Evolutionary conservation across 805 yeast species (phyloP).

Genomic region (Starmera dryadoides): DNA sequence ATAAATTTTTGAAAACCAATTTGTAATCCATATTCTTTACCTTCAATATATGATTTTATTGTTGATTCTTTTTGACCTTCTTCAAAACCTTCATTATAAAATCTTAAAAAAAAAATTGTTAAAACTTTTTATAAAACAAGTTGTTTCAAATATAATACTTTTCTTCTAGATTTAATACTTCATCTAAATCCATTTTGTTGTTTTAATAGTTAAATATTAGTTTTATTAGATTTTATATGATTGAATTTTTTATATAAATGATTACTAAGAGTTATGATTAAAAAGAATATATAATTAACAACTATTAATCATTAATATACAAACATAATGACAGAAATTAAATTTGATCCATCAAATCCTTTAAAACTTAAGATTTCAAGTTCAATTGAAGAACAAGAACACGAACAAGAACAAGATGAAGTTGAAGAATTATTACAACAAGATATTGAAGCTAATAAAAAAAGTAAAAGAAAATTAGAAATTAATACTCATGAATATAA

Average conservation of each 20-base stretch:
- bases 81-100: conserved; percentile 58
- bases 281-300: too few relatives aligned
- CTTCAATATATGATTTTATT: conserved; percentile 58
- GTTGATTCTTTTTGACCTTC: conserved; percentile 66
- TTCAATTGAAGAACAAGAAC: conserved; percentile 8
- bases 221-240: too few relatives aligned
- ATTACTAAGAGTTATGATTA: too few relatives aligned
- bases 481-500: conserved; percentile 14
- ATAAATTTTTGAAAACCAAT: conserved; percentile 68
- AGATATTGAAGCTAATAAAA: conserved; percentile 16
- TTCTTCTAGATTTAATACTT: conserved; percentile 52
- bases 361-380: conserved; percentile 5
- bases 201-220: not conserved
- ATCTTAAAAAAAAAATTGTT: conserved; percentile 19
- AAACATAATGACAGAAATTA: not conserved
- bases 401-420: conserved; percentile 2
- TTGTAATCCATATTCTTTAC: conserved; percentile 78
- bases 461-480: conserved; percentile 5
- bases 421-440: conserved; percentile 17
- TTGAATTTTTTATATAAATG: too few relatives aligned
- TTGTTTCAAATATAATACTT: conserved; percentile 20
- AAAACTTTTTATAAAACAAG: not conserved
- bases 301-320: too few relatives aligned
- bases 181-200: conserved; percentile 38
- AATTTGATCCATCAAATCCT: conserved; percentile 18